Conservation (phyloP, 805 yeast species). For the Candida suzukii region DNA sequence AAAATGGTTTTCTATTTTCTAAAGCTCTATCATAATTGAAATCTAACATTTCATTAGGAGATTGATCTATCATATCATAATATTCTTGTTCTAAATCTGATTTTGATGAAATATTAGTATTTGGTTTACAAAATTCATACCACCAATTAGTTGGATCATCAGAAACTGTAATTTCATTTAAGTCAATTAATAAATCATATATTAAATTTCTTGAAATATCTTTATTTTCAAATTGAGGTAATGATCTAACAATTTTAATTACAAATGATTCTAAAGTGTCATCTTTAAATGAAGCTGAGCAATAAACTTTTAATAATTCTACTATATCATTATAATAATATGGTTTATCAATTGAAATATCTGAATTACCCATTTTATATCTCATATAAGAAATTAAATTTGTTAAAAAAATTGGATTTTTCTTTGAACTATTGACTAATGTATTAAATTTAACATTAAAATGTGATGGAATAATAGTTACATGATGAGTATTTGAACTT, state of each 20-base stretch:
- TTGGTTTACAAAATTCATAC: constrained; percentile 37
- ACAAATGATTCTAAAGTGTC: constrained; percentile 43
- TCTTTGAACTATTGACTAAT: constrained; percentile 21
- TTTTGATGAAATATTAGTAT: constrained; percentile 32
- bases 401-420: constrained; percentile 16
- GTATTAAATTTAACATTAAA: constrained; percentile 28
- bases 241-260: constrained; percentile 28
- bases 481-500: constrained; percentile 27
- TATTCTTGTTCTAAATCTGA: constrained; percentile 37
- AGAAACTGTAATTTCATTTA: constrained; percentile 19
- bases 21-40: constrained; percentile 8
- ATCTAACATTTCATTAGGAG: constrained; percentile 5
- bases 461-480: constrained; percentile 35
- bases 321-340: constrained; percentile 30
- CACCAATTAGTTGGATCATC: constrained; percentile 51
- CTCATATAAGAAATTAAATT: constrained; percentile 18
- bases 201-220: constrained; percentile 50
- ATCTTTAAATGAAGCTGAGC: constrained; percentile 45
- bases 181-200: constrained; percentile 37
- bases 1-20: constrained; percentile 31
- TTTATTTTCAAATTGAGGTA: constrained; percentile 22
- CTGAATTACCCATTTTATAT: background rate
- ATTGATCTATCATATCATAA: constrained; percentile 27
- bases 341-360: constrained; percentile 12
- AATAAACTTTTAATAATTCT: constrained; percentile 44